Evolutionary conservation across 2,329 filamentous ascomycete genomes (phyloP).

Genomic region (Grosmannia penicillata): DNA sequence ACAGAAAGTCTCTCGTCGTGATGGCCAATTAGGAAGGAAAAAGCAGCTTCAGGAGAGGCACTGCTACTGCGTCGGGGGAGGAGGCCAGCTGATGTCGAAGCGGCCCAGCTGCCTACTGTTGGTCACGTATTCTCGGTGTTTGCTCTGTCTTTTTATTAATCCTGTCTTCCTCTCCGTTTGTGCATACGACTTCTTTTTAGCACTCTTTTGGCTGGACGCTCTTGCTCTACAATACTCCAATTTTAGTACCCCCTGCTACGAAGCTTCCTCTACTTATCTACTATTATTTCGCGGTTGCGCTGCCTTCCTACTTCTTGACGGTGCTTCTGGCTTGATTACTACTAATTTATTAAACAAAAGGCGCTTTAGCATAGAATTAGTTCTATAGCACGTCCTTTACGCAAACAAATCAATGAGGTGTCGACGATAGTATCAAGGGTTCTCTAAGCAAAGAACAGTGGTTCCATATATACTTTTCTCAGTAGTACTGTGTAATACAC

Average conservation of each 20-base stretch:
- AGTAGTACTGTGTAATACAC: too few species aligned
- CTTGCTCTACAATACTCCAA: conserved; percentile 20
- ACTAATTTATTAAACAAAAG: not conserved
- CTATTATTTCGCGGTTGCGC: conserved; percentile 1
- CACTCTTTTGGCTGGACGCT: conserved; percentile 20
- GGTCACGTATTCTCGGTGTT: not conserved
- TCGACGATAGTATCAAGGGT: not conserved
- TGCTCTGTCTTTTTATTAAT: conserved; percentile 4
- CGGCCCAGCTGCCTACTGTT: not conserved
- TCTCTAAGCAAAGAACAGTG: not conserved
- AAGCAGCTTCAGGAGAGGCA: not conserved
- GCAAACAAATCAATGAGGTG: conserved; percentile 10
- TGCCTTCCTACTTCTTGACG: not conserved
- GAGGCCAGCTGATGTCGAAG: not conserved
- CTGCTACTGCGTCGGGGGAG: not conserved
- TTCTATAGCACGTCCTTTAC: not conserved
- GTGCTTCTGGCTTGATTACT: not conserved
- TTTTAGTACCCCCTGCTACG: conserved; percentile 24
- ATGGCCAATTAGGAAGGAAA: not conserved
- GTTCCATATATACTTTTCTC: not conserved
- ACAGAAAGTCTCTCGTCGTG: not conserved
- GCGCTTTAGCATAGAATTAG: not conserved
- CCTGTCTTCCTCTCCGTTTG: conserved; percentile 14
- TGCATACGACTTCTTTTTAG: conserved; percentile 22
- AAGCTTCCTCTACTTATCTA: not conserved